Evolutionary conservation across 208 protist species (phyloP), one percentile per base, ranked within the genome.

Genomic region (Crithidia brevicula): DNA sequence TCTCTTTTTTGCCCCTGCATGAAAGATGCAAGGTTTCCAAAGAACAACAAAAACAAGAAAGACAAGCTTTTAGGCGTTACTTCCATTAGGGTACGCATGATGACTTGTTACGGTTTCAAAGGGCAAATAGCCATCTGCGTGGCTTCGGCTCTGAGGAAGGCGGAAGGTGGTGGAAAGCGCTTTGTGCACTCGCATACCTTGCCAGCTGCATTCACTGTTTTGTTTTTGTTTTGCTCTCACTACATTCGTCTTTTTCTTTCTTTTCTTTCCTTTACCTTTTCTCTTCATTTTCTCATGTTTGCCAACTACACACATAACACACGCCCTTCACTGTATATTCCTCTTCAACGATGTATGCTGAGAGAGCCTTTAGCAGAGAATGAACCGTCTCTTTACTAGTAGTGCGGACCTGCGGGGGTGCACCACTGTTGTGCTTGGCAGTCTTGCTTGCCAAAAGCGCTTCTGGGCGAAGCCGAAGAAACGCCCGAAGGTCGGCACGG

Each of bases 391-490:
- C 22, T 94, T 91, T 68, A 59, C 78, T 15, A 91, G 88, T 56
- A 77, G 77, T 45, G 79, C 82, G 10, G 85, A 88, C 47, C 67
- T 89, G 11, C 74, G 82, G 16, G 82, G 82, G 9, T 74, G 79
- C 60, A 51, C 47, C 27, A 42, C 50, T 5, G 57, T 47, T 16
- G 36, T 83, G 10, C 40, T 65, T 42, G 38, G 53, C 31, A 80
- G 57, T 59, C 60, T 86, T 18, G 33, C 74, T 2, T 82, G 63
- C 23, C 88, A 93, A 64, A 77, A 74, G n/a, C 83, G 91, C 40
- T 96, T 89, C 54, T 96, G 88, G 88, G 77, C 86, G 30, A 96
- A 96, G 72, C 91, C 91, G 27, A 96, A 94, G 71, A 94, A 92
- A 51, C 84, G 91, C 2, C 88, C 88, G n/a, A 96, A 96, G 60